phyloP scores from a whole-genome alignment of 2,329 filamentous ascomycete genomes.

The Paracoccidioides brasiliensis region DNA sequence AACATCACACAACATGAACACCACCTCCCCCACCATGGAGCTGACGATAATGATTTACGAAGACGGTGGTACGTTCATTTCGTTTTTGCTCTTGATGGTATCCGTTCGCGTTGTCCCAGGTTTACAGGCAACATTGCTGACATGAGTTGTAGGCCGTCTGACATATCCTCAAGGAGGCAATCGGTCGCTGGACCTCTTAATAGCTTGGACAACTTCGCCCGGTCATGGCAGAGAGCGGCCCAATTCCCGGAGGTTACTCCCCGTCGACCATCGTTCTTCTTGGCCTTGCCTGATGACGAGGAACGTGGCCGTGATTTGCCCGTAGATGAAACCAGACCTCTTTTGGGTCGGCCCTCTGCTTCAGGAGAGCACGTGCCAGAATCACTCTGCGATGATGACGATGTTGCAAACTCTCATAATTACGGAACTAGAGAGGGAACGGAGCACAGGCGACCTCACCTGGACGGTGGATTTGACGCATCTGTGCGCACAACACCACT shows the following conservation, averaged over 20 bases:
- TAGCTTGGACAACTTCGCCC: slow-evolving; percentile 84
- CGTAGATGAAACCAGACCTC: slow-evolving; percentile 10
- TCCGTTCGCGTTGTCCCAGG: background rate
- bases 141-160: background rate
- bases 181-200: slow-evolving; percentile 63
- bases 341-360: slow-evolving; percentile 2
- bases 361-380: background rate
- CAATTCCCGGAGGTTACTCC: slow-evolving; percentile 80
- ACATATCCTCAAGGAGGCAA: background rate
- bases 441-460: slow-evolving; percentile 14
- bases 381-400: background rate
- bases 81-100: background rate
- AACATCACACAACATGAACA: background rate
- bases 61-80: background rate
- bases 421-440: slow-evolving; percentile 11
- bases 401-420: background rate
- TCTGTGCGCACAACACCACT: slow-evolving; percentile 10
- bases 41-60: background rate
- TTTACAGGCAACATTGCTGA: background rate
- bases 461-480: slow-evolving; percentile 19
- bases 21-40: background rate
- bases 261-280: slow-evolving; percentile 60
- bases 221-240: slow-evolving; percentile 83
- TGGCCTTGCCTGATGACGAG: slow-evolving; percentile 41
- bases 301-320: slow-evolving; percentile 29